These are phyloP conservation scores for Fusarium armeniacum DNA, from an alignment of 2,329 filamentous ascomycete genomes.

Conservation along the genomic window DNA sequence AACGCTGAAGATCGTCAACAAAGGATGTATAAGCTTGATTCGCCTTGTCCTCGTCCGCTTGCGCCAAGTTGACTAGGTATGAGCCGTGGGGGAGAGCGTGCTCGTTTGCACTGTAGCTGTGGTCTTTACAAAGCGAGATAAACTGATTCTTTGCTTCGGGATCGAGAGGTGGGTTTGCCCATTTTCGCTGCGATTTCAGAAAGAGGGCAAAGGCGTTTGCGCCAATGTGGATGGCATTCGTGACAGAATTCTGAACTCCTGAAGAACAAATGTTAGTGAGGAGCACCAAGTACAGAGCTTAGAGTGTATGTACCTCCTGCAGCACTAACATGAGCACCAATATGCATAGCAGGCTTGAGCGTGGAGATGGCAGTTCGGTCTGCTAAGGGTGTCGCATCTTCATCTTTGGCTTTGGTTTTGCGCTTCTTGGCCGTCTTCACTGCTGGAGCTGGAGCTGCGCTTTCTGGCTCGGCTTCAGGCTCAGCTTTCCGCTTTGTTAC, in stretches of 20 bases:
- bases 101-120: slow-evolving; percentile 78
- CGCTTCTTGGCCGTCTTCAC: slow-evolving; percentile 60
- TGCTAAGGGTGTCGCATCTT: slow-evolving; percentile 72
- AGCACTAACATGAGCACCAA: slow-evolving; percentile 92
- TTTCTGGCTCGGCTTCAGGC: slow-evolving; percentile 45
- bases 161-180: slow-evolving; percentile 84
- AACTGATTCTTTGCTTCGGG: slow-evolving; percentile 78
- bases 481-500: slow-evolving; percentile 54
- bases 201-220: slow-evolving; percentile 96
- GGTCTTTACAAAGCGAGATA: slow-evolving; percentile 73
- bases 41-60: slow-evolving; percentile 83
- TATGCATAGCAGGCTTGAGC: slow-evolving; percentile 79
- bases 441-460: slow-evolving; percentile 40
- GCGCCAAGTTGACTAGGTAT: slow-evolving; percentile 96
- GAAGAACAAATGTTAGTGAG: slow-evolving; percentile 10
- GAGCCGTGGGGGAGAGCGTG: slow-evolving; percentile 93
- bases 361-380: slow-evolving; percentile 73
- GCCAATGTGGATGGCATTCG: slow-evolving; percentile 83
- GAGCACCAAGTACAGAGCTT: slow-evolving; percentile 11
- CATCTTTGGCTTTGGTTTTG: slow-evolving; percentile 57
- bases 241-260: slow-evolving; percentile 91
- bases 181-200: slow-evolving; percentile 96
- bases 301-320: slow-evolving; percentile 76
- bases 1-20: slow-evolving; percentile 87
- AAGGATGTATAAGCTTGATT: slow-evolving; percentile 89